These are phyloP conservation scores for Mortierella sp. DNA, from an alignment of 371 early-diverging fungal species.

Conservation along the genomic window DNA sequence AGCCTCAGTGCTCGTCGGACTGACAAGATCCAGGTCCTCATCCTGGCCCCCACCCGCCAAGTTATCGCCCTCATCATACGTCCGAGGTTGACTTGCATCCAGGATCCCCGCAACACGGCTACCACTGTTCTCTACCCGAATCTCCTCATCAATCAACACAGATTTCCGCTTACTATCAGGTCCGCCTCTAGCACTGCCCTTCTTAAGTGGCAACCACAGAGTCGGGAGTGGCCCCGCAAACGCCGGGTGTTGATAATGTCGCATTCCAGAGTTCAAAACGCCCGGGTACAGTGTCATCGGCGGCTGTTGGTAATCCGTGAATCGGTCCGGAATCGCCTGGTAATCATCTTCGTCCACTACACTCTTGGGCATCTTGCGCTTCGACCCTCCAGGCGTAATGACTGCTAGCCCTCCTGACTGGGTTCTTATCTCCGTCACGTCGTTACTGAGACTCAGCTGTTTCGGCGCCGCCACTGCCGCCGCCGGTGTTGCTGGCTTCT, in stretches of 20 bases:
- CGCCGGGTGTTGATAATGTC: constrained; percentile 81
- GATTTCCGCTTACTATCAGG: not conserved
- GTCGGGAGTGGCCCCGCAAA: constrained; percentile 79
- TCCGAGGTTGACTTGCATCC: constrained; percentile 16
- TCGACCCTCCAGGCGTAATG: constrained; percentile 24
- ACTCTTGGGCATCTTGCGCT: constrained; percentile 30
- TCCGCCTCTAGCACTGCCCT: not conserved
- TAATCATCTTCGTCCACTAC: constrained; percentile 80
- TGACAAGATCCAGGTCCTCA: constrained; percentile 25
- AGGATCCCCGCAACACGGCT: not conserved
- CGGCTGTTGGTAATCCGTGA: constrained; percentile 50
- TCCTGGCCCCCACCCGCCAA: constrained; percentile 54
- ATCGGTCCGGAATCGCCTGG: constrained; percentile 62
- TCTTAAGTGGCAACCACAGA: constrained; percentile 77
- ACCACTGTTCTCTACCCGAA: not conserved
- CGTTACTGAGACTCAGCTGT: not conserved
- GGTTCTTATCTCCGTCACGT: not conserved
- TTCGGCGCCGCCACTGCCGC: not conserved
- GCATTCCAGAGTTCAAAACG: constrained; percentile 83
- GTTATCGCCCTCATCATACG: constrained; percentile 52
- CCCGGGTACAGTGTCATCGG: constrained; percentile 80
- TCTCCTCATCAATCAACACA: not conserved
- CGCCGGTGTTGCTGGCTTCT: not conserved
- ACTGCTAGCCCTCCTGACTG: not conserved
- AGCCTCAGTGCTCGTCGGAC: not conserved